A percentile compares a stretch with the other conserved stretches of the same genome.
Evolutionary conservation across 805 yeast genomes (phyloP).

Genomic region (Pichia heedii): DNA sequence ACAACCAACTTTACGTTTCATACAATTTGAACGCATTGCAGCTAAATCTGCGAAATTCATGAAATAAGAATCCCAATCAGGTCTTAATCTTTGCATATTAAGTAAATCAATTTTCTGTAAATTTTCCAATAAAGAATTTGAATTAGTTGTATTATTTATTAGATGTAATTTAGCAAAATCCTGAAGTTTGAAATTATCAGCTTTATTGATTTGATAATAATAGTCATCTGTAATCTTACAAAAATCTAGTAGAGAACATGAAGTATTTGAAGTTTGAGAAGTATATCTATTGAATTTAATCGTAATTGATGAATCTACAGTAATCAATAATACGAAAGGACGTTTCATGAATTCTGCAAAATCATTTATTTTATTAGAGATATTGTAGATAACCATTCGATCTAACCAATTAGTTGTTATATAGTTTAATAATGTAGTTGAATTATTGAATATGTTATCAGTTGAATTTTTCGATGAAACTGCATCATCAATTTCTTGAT

Average conservation of each 20-base stretch:
- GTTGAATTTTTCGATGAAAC: too few species aligned
- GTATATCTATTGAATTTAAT: constrained; percentile 34
- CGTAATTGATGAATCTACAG: constrained; percentile 63
- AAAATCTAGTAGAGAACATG: constrained; percentile 11
- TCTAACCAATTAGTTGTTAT: constrained; percentile 62
- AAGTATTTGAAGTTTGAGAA: neutral
- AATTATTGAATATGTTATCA: too few species aligned
- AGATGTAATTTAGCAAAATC: constrained; percentile 48
- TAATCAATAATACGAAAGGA: constrained; percentile 77
- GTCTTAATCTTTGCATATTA: constrained; percentile 61
- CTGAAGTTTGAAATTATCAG: constrained; percentile 14
- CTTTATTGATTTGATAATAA: constrained; percentile 27
- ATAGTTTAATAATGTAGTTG: constrained; percentile 41
- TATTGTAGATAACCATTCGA: constrained; percentile 48
- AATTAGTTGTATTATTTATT: constrained; percentile 38
- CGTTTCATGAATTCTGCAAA: constrained; percentile 43
- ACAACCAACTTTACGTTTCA: constrained; percentile 96
- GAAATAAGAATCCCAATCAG: constrained; percentile 94
- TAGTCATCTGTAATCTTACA: constrained; percentile 7
- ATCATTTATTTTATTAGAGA: constrained; percentile 35
- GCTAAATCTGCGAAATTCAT: constrained; percentile 92
- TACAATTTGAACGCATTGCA: constrained; percentile 86
- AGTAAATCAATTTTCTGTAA: constrained; percentile 34
- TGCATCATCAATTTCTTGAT: too few species aligned
- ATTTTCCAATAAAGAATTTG: constrained; percentile 28